phyloP scores from a whole-genome alignment of 768 basidiomycete species.

The Boletales sp. region DNA sequence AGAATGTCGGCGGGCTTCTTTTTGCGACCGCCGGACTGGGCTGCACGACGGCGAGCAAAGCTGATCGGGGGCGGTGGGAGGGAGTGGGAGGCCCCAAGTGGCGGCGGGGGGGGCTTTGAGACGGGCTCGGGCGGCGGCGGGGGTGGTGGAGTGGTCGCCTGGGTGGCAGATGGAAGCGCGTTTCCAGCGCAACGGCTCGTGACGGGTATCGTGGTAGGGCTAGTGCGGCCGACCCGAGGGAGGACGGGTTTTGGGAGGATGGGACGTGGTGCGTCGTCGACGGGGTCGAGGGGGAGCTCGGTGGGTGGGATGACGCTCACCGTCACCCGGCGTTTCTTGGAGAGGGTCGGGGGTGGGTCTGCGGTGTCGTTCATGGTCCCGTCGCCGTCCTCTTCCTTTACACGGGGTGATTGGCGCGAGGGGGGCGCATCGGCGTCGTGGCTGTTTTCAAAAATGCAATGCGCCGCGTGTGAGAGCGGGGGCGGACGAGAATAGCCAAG shows the following conservation, averaged over 20 bases:
- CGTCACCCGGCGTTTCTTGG: slow-evolving; percentile 70
- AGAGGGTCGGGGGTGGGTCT: slow-evolving; percentile 41
- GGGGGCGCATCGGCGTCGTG: slow-evolving; percentile 25
- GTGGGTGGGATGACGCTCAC: slow-evolving; percentile 66
- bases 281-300: slow-evolving; percentile 52
- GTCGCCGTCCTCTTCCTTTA: slow-evolving; percentile 67
- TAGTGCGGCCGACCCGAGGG: slow-evolving; percentile 34
- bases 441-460: too few relatives aligned
- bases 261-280: slow-evolving; percentile 54
- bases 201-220: slow-evolving; percentile 31
- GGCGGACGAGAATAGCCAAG: neutral
- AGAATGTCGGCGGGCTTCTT: slow-evolving; percentile 79
- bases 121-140: slow-evolving; percentile 19
- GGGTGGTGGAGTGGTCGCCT: slow-evolving; percentile 20
- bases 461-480: slow-evolving; percentile 11
- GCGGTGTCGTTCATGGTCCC: too few relatives aligned
- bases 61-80: slow-evolving; percentile 71
- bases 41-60: slow-evolving; percentile 72
- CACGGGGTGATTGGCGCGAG: slow-evolving; percentile 39
- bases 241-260: slow-evolving; percentile 14
- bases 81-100: slow-evolving; percentile 30
- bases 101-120: slow-evolving; percentile 19
- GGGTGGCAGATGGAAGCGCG: slow-evolving; percentile 20
- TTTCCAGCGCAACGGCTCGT: slow-evolving; percentile 26
- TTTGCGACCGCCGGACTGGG: slow-evolving; percentile 53